Conservation (phyloP, 805 yeast species). For the Millerago galiae region DNA sequence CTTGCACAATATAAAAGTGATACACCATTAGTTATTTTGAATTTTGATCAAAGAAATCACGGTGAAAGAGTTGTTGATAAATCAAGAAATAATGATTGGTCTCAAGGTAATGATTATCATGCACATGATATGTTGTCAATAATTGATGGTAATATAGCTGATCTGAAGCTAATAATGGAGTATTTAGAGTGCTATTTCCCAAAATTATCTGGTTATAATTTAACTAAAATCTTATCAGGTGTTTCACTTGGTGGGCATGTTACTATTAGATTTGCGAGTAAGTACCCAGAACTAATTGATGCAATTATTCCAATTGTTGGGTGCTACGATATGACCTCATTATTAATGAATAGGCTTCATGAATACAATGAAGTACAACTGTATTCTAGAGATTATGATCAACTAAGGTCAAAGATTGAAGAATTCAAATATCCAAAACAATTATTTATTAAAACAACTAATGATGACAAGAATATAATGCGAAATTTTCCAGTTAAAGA, state of each 20-base stretch:
- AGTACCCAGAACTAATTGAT: conserved; percentile 11
- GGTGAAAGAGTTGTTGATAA: conserved; percentile 11
- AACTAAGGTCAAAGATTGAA: background rate
- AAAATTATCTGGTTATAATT: background rate
- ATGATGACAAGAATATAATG: conserved; percentile 12
- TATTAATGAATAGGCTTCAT: conserved; percentile 12
- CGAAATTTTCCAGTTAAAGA: conserved; percentile 7
- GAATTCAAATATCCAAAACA: background rate
- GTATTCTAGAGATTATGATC: background rate
- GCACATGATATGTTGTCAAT: conserved; percentile 15
- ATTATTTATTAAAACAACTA: conserved; percentile 8
- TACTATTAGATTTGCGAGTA: conserved; percentile 11
- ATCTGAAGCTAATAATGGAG: conserved; percentile 15
- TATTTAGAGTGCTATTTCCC: conserved; percentile 13
- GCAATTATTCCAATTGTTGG: conserved; percentile 20
- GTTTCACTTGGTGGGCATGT: conserved; percentile 23
- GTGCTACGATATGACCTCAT: conserved; percentile 15
- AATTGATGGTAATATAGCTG: conserved; percentile 17
- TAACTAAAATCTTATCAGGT: conserved; percentile 12
- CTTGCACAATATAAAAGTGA: background rate
- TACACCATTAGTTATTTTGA: conserved; percentile 9
- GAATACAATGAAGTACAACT: background rate
- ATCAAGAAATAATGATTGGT: conserved; percentile 10
- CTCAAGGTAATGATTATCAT: conserved; percentile 14
- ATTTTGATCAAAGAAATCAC: conserved; percentile 21